Evolutionary conservation across 2,329 filamentous ascomycete genomes (phyloP).

Genomic region (Lachnellula suecica): DNA sequence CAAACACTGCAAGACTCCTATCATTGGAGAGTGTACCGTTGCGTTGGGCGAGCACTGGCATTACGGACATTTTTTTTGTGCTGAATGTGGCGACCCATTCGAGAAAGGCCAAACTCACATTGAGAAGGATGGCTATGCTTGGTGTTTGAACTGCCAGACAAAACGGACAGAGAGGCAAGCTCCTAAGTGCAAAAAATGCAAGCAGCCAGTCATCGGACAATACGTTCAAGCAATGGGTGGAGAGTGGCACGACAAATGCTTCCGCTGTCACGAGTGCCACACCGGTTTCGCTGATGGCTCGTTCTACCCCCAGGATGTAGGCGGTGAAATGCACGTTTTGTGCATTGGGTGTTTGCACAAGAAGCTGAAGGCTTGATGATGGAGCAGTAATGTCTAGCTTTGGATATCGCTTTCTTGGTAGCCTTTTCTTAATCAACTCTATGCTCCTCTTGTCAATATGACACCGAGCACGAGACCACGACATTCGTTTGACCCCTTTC

Average conservation of each 20-base stretch:
- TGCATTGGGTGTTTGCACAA: constrained; percentile 61
- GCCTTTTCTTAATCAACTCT: constrained; percentile 6
- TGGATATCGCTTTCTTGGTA: constrained; percentile 2
- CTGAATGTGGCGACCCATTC: constrained; percentile 96
- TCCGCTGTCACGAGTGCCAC: constrained; percentile 69
- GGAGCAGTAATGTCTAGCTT: background rate
- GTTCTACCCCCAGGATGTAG: constrained; percentile 59
- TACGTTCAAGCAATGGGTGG: constrained; percentile 85
- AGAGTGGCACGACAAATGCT: constrained; percentile 94
- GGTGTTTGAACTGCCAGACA: constrained; percentile 92
- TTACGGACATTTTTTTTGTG: constrained; percentile 97
- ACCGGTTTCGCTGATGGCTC: constrained; percentile 64
- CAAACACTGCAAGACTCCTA: constrained; percentile 94
- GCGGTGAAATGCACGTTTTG: constrained; percentile 51
- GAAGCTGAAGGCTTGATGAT: constrained; percentile 54
- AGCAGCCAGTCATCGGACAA: constrained; percentile 80
- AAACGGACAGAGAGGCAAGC: constrained; percentile 85
- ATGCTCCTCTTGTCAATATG: constrained; percentile 3
- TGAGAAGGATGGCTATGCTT: constrained; percentile 96
- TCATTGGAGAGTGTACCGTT: constrained; percentile 90
- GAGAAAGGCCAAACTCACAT: constrained; percentile 69
- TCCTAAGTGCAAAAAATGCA: constrained; percentile 85
- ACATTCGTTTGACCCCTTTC: constrained; percentile 16
- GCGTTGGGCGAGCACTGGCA: constrained; percentile 97
- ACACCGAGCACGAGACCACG: constrained; percentile 14